Conservation (phyloP, 2,329 filamentous ascomycete species). For the Alternaria arbusti region DNA sequence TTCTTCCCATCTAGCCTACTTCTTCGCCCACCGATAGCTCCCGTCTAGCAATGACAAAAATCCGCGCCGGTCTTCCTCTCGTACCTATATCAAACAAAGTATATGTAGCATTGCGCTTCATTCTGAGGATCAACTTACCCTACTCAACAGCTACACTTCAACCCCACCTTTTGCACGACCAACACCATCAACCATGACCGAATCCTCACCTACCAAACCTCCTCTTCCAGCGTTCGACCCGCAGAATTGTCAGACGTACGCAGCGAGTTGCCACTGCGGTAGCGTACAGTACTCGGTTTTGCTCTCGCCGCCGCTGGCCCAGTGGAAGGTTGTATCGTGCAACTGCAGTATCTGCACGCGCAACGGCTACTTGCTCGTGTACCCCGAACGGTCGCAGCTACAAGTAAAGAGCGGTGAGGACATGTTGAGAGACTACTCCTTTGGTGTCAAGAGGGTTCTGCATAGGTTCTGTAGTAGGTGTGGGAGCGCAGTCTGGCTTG, state of each 20-base stretch:
- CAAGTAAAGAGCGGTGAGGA: conserved; percentile 35
- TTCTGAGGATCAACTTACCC: not conserved
- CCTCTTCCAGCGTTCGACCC: not conserved
- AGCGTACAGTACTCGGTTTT: conserved; percentile 57
- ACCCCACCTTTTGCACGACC: conserved; percentile 12
- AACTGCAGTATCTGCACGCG: conserved; percentile 61
- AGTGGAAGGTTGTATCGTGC: conserved; percentile 56
- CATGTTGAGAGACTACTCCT: conserved; percentile 28
- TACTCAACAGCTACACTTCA: not conserved
- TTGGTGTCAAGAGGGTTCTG: conserved; percentile 30
- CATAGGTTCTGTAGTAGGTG: conserved; percentile 39
- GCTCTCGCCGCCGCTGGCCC: conserved; percentile 57
- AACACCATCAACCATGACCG: not conserved
- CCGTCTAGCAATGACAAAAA: not conserved
- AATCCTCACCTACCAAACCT: not conserved
- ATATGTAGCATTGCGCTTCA: conserved; percentile 11
- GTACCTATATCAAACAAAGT: conserved; percentile 14
- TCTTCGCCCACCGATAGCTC: not conserved
- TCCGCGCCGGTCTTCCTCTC: not conserved
- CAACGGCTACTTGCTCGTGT: conserved; percentile 59
- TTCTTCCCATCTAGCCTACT: not conserved
- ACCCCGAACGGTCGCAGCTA: conserved; percentile 30
- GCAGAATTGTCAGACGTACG: conserved; percentile 24
- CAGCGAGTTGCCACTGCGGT: conserved; percentile 60
- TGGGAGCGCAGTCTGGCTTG: conserved; percentile 38